These are phyloP conservation scores for Calonectria honghensis DNA, from an alignment of 2,329 filamentous ascomycete genomes.

Conservation along the genomic window DNA sequence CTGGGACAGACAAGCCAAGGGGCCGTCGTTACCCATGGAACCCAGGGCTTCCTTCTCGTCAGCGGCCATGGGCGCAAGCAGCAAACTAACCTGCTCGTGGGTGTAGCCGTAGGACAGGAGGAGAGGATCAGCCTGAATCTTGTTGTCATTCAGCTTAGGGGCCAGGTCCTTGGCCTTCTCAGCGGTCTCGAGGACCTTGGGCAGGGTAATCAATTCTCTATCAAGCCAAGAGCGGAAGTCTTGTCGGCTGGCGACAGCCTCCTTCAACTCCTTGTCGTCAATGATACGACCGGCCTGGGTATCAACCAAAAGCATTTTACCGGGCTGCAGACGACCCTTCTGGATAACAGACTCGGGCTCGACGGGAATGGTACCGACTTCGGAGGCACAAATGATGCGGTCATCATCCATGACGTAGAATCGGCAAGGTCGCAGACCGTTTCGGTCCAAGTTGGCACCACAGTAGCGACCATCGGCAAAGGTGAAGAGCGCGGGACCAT, in stretches of 20 bases:
- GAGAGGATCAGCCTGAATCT: conserved; percentile 88
- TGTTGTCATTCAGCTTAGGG: conserved; percentile 79
- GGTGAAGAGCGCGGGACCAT: conserved; percentile 96
- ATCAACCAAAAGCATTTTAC: conserved; percentile 96
- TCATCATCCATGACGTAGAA: conserved; percentile 99
- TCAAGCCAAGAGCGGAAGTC: conserved; percentile 94
- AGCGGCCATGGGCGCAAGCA: conserved; percentile 95
- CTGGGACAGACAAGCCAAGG: conserved; percentile 91
- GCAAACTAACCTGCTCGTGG: conserved; percentile 93
- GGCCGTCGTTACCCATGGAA: conserved; percentile 98
- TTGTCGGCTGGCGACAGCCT: conserved; percentile 87
- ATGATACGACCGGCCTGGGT: conserved; percentile 93
- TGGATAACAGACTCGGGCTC: conserved; percentile 93
- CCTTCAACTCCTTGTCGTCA: conserved; percentile 93
- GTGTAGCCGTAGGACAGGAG: conserved; percentile 95
- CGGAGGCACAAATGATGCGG: conserved; percentile 96
- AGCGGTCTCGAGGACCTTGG: conserved; percentile 80
- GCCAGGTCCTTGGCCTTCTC: conserved; percentile 78
- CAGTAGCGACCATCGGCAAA: conserved; percentile 98
- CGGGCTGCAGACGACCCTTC: conserved; percentile 94
- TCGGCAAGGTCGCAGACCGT: conserved; percentile 94
- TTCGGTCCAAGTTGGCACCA: conserved; percentile 96
- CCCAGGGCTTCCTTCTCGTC: conserved; percentile 98
- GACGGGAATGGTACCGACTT: conserved; percentile 94
- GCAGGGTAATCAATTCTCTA: conserved; percentile 87